phyloP scores from a whole-genome alignment of 768 basidiomycete genomes.

The Leucosporidium yakuticum region DNA sequence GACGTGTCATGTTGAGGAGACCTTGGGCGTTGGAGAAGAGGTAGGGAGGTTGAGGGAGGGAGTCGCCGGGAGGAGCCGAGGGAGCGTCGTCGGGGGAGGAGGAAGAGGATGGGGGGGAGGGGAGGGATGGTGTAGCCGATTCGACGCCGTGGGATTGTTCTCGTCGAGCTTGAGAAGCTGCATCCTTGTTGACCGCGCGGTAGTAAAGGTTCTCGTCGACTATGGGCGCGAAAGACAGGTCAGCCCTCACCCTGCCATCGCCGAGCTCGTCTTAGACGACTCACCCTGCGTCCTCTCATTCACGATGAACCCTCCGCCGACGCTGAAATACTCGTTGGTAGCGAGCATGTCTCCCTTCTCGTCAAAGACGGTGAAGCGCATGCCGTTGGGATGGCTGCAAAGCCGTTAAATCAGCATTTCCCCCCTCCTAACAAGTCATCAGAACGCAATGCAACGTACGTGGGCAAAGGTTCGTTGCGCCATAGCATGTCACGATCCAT shows the following conservation, averaged over 20 bases:
- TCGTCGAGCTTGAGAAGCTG: constrained; percentile 67
- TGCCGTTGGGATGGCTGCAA: constrained; percentile 68
- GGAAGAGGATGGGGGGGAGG: not conserved
- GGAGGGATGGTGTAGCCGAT: not conserved
- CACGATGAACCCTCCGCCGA: constrained; percentile 85
- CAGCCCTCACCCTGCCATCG: not conserved
- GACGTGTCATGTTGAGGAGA: constrained; percentile 37
- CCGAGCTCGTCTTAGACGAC: constrained; percentile 2
- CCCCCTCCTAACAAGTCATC: constrained; percentile 79
- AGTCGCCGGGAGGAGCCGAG: not conserved
- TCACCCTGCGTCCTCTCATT: constrained; percentile 86
- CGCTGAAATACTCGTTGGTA: constrained; percentile 71
- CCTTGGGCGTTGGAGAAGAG: constrained; percentile 41
- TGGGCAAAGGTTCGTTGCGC: constrained; percentile 78
- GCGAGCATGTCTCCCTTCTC: constrained; percentile 78
- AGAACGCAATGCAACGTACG: constrained; percentile 58
- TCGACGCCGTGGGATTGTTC: constrained; percentile 39
- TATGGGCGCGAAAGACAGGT: not conserved
- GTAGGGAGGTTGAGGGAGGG: constrained; percentile 22
- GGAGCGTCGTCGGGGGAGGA: constrained; percentile 15
- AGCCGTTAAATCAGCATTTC: no score
- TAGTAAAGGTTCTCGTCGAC: constrained; percentile 79
- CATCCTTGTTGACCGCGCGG: constrained; percentile 76
- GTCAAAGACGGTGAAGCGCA: constrained; percentile 81
- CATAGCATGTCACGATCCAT: constrained; percentile 89